Evolutionary conservation across 2,329 filamentous ascomycete species (phyloP).

Genomic region (Trichophyton mentagrophytes): DNA sequence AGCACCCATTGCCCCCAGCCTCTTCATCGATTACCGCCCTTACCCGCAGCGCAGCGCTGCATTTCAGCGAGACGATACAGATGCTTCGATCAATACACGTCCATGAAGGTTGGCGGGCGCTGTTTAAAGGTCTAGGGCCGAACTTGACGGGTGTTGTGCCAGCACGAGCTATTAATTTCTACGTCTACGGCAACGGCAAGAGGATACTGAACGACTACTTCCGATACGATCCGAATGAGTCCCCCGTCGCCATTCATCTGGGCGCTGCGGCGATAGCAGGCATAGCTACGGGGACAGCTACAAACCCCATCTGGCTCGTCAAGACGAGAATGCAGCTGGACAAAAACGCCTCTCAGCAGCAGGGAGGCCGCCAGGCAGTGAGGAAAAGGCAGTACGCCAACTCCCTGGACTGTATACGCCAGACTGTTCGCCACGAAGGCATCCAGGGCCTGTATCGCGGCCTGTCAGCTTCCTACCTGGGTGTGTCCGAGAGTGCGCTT

Average conservation of each 20-base stretch:
- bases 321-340: conserved; percentile 90
- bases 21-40: conserved; percentile 33
- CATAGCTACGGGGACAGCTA: conserved; percentile 75
- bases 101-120: conserved; percentile 67
- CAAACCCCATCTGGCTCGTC: conserved; percentile 92
- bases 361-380: too few species aligned
- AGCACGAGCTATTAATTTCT: conserved; percentile 85
- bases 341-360: conserved; percentile 36
- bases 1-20: conserved; percentile 6
- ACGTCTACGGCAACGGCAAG: conserved; percentile 85
- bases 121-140: conserved; percentile 87
- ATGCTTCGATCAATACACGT: conserved; percentile 71
- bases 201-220: conserved; percentile 62
- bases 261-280: conserved; percentile 64
- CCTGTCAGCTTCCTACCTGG: conserved; percentile 80
- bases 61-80: conserved; percentile 74
- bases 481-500: conserved; percentile 76
- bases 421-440: conserved; percentile 71
- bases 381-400: conserved; percentile 63
- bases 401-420: conserved; percentile 72
- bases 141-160: conserved; percentile 84
- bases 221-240: conserved; percentile 28
- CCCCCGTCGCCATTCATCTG: conserved; percentile 61
- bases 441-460: conserved; percentile 75
- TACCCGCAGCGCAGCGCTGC: conserved; percentile 22